Evolutionary conservation across 2,329 filamentous ascomycete genomes (phyloP).

Genomic region (Bipolaris bicolor): DNA sequence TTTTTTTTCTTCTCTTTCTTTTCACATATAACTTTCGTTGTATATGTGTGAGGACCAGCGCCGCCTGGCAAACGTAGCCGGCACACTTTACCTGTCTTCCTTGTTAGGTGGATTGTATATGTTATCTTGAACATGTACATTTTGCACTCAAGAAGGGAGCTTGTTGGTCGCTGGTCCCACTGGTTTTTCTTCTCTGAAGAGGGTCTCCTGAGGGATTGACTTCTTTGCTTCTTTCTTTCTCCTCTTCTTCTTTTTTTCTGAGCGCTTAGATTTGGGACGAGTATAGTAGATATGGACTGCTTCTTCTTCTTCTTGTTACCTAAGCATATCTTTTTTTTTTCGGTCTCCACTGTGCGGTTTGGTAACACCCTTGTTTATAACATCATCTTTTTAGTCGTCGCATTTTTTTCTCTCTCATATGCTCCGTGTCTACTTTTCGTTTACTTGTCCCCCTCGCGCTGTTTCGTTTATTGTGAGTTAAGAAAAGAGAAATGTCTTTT

Average conservation of each 20-base stretch:
- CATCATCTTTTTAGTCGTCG: too few species aligned
- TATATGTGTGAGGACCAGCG: slow-evolving; percentile 4
- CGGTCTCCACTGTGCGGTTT: too few species aligned
- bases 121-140: not conserved
- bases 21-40: not conserved
- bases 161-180: slow-evolving; percentile 51
- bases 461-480: too few species aligned
- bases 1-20: not conserved
- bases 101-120: not conserved
- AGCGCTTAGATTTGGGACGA: too few species aligned
- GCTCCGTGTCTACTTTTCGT: too few species aligned
- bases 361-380: too few species aligned
- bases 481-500: too few species aligned
- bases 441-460: too few species aligned
- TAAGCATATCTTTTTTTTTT: too few species aligned
- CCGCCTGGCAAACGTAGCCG: not conserved
- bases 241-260: not conserved
- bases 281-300: too few species aligned
- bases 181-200: not conserved
- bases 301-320: too few species aligned
- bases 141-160: slow-evolving; percentile 12
- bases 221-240: not conserved
- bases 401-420: too few species aligned
- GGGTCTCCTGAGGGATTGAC: slow-evolving; percentile 8
- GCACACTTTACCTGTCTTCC: not conserved